phyloP scores from a whole-genome alignment of 2,329 filamentous ascomycete genomes.

The Amauroascus verrucosus region DNA sequence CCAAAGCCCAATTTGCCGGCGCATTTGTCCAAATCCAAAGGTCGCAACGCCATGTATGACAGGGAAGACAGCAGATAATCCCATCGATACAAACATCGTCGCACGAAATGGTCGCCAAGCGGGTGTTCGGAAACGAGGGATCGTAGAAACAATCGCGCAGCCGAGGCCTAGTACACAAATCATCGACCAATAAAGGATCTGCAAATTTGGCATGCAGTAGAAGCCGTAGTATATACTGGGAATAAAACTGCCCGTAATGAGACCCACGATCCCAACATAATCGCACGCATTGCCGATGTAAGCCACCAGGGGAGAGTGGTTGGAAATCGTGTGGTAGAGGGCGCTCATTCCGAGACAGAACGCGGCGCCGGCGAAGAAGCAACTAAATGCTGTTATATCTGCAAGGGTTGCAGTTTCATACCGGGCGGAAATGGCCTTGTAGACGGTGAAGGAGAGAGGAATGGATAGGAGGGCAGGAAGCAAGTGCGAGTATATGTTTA shows the following conservation, averaged over 20 bases:
- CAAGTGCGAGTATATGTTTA: slow-evolving; percentile 64
- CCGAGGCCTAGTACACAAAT: slow-evolving; percentile 68
- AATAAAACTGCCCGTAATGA: slow-evolving; percentile 87
- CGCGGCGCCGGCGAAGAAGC: slow-evolving; percentile 67
- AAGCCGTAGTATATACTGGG: slow-evolving; percentile 83
- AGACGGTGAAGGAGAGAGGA: slow-evolving; percentile 44
- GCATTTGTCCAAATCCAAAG: slow-evolving; percentile 57
- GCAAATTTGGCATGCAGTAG: slow-evolving; percentile 55
- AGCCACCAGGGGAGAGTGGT: slow-evolving; percentile 69
- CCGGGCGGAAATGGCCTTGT: slow-evolving; percentile 50
- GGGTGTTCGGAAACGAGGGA: slow-evolving; percentile 75
- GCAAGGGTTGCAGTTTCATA: slow-evolving; percentile 52
- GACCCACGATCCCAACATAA: slow-evolving; percentile 81
- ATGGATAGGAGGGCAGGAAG: slow-evolving; percentile 55
- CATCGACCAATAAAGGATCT: slow-evolving; percentile 63
- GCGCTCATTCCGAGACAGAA: slow-evolving; percentile 71
- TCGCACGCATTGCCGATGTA: slow-evolving; percentile 87
- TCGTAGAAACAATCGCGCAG: slow-evolving; percentile 65
- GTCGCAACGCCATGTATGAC: slow-evolving; percentile 63
- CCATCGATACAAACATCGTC: slow-evolving; percentile 79
- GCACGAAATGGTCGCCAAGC: slow-evolving; percentile 76
- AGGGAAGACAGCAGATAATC: slow-evolving; percentile 71
- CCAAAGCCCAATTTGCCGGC: slow-evolving; percentile 63
- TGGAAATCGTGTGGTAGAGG: slow-evolving; percentile 72
- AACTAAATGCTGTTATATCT: slow-evolving; percentile 63